Conservation (phyloP, 2,329 filamentous ascomycete species). For the Colletotrichum magnum region DNA sequence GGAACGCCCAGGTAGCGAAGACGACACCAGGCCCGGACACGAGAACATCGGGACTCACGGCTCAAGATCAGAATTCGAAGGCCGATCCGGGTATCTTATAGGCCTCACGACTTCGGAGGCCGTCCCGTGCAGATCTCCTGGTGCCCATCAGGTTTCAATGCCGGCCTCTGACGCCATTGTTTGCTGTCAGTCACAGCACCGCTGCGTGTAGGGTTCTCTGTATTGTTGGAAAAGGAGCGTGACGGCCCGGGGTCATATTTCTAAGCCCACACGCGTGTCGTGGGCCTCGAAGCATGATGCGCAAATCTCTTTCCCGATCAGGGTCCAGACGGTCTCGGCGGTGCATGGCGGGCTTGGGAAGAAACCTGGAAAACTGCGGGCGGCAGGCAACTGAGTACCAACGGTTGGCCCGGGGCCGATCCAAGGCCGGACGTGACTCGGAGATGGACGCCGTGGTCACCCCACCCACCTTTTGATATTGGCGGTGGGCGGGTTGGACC, state of each 20-base stretch:
- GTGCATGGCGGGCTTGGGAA: conserved; percentile 21
- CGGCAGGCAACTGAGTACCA: conserved; percentile 30
- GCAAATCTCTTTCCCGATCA: conserved; percentile 34
- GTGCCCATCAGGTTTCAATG: neutral
- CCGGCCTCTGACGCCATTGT: conserved; percentile 8
- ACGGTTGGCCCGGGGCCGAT: conserved; percentile 27
- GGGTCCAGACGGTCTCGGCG: conserved; percentile 23
- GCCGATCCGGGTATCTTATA: neutral
- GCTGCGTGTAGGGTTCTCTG: conserved; percentile 3
- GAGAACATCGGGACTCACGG: neutral
- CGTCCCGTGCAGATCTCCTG: conserved; percentile 6
- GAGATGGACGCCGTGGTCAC: conserved; percentile 20
- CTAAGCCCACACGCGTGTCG: conserved; percentile 28
- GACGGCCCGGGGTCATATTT: neutral
- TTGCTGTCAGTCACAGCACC: neutral
- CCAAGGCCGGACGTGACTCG: conserved; percentile 28
- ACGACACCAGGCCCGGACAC: neutral
- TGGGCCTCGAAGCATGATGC: neutral
- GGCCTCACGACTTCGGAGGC: neutral
- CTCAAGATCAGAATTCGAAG: neutral
- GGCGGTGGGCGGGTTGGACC: neutral
- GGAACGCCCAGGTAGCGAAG: neutral
- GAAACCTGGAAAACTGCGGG: conserved; percentile 28
- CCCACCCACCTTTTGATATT: conserved; percentile 7
- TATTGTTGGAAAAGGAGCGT: neutral